Evolutionary conservation across 495 filamentous ascomycete genomes (phyloP).

Genomic region (Darksidea phi): DNA sequence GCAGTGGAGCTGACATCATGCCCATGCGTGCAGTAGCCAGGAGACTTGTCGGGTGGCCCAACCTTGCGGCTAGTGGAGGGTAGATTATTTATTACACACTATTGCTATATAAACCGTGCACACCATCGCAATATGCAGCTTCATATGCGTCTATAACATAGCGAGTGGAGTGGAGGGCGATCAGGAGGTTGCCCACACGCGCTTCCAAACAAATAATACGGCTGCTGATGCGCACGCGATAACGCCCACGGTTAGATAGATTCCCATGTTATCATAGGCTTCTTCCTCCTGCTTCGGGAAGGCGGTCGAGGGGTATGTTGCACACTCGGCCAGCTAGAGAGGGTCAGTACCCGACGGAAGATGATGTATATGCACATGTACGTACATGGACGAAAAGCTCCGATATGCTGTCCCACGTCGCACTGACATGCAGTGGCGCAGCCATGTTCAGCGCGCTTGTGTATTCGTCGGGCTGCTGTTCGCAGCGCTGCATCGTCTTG

Average conservation of each 20-base stretch:
- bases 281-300: conserved; percentile 87
- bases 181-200: conserved; percentile 23
- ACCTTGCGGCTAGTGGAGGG: conserved; percentile 2
- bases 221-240: conserved; percentile 78
- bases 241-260: conserved; percentile 83
- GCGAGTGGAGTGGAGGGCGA: background rate
- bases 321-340: conserved; percentile 74
- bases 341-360: conserved; percentile 2
- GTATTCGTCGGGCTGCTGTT: conserved; percentile 90
- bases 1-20: background rate
- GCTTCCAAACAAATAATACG: conserved; percentile 70
- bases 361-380: background rate
- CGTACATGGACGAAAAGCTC: conserved; percentile 76
- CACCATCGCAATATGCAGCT: background rate
- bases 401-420: conserved; percentile 83
- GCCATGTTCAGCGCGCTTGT: conserved; percentile 76
- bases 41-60: background rate
- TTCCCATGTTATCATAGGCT: conserved; percentile 71
- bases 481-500: conserved; percentile 86
- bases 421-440: conserved; percentile 88
- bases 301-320: conserved; percentile 79
- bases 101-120: background rate
- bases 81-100: conserved; percentile 37
- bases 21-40: background rate
- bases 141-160: background rate